A percentile compares a stretch with the other conserved stretches of the same genome.
phyloP scores from a whole-genome alignment of 129 eudicot genomes.

The Daucus carota region DNA sequence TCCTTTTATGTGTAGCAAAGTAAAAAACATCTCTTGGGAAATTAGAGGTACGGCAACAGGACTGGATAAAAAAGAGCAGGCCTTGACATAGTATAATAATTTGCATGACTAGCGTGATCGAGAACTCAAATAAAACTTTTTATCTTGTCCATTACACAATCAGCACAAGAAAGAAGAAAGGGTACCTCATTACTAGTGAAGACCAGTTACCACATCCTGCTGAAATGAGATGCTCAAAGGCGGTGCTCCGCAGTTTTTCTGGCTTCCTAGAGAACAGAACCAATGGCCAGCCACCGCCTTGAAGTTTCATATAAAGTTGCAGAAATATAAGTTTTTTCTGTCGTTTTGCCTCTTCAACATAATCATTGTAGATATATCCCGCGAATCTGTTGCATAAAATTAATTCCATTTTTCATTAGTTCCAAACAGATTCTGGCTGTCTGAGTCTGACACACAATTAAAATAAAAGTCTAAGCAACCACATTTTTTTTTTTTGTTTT shows the following conservation, averaged over 20 bases:
- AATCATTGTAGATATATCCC: slow-evolving; percentile 23
- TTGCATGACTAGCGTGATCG: background rate
- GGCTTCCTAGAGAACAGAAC: slow-evolving; percentile 56
- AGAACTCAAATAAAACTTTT: background rate
- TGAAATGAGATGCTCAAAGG: slow-evolving; percentile 34
- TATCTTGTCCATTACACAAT: background rate
- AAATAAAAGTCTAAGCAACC: background rate
- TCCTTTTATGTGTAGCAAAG: background rate
- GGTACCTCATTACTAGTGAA: slow-evolving; percentile 51
- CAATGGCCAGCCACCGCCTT: slow-evolving; percentile 46
- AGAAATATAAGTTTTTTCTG: slow-evolving; percentile 30
- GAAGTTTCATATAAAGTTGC: slow-evolving; percentile 43
- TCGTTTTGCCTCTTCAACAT: slow-evolving; percentile 35
- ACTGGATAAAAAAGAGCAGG: background rate
- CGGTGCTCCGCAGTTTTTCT: slow-evolving; percentile 32
- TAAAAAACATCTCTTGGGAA: background rate
- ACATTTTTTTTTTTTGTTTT: background rate
- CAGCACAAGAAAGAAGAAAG: background rate
- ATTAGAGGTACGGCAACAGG: background rate
- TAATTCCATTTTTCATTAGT: background rate
- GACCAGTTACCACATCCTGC: slow-evolving; percentile 52
- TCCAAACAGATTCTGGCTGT: background rate
- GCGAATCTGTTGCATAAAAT: background rate
- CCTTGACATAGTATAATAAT: background rate
- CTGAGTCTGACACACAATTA: background rate